Evolutionary conservation across 257 asterid species (phyloP).

Genomic region (Solanum ahanhuiri): DNA sequence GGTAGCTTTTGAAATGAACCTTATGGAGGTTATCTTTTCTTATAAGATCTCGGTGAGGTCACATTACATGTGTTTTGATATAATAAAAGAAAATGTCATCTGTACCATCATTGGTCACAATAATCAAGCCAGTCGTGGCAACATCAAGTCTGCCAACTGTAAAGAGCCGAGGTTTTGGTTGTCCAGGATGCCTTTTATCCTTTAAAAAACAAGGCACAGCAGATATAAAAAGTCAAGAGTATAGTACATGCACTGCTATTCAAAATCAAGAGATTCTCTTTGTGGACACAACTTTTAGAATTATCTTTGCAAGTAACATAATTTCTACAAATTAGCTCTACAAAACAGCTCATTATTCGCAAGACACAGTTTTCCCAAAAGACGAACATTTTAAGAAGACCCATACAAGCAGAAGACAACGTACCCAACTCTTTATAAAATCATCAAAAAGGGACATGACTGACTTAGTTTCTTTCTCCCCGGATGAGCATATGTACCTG

Average conservation of each 20-base stretch:
- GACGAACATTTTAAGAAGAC: neutral
- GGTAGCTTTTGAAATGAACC: neutral
- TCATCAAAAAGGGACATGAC: constrained; percentile 68
- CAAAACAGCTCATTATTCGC: neutral
- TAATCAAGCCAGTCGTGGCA: constrained; percentile 81
- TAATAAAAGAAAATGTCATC: neutral
- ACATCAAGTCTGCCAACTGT: constrained; percentile 99
- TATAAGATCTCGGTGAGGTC: neutral
- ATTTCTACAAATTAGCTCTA: neutral
- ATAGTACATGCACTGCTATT: neutral
- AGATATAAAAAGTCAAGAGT: neutral
- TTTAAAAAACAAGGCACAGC: constrained; percentile 13
- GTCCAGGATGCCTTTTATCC: constrained; percentile 63
- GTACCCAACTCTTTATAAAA: constrained; percentile 77
- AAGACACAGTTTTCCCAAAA: neutral
- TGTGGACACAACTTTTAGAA: neutral
- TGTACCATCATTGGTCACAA: constrained; percentile 95
- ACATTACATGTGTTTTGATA: neutral
- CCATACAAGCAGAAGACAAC: constrained; percentile 6
- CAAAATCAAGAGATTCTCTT: neutral
- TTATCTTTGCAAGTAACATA: neutral
- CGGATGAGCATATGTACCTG: constrained; percentile 95
- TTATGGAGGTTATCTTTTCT: neutral
- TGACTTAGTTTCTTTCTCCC: constrained; percentile 84
- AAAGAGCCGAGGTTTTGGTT: constrained; percentile 74